phyloP scores from a whole-genome alignment of 2,329 filamentous ascomycete genomes.

The Fusarium beomiforme region DNA sequence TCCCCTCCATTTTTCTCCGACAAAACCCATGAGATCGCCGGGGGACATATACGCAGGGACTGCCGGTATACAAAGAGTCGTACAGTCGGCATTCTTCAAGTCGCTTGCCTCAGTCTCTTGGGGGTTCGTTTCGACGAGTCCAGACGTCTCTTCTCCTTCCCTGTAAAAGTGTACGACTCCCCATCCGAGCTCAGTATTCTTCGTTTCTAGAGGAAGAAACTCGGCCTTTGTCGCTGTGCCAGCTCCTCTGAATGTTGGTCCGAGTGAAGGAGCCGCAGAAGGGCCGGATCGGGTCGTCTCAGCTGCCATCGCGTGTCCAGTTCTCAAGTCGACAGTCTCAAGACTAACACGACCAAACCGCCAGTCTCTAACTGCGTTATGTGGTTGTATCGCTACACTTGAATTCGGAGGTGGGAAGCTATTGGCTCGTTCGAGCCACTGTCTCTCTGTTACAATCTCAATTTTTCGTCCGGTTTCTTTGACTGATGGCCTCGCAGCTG shows the following conservation, averaged over 20 bases:
- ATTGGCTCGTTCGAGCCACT: slow-evolving; percentile 52
- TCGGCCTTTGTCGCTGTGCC: slow-evolving; percentile 85
- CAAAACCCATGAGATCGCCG: slow-evolving; percentile 88
- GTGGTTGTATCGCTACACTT: slow-evolving; percentile 56
- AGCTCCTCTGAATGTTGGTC: slow-evolving; percentile 64
- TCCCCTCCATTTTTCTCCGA: slow-evolving; percentile 86
- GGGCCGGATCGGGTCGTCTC: slow-evolving; percentile 55
- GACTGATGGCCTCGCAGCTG: slow-evolving; percentile 48
- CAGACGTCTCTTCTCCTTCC: slow-evolving; percentile 79
- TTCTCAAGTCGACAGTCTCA: slow-evolving; percentile 78
- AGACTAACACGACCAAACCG: slow-evolving; percentile 82
- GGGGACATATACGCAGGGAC: slow-evolving; percentile 95
- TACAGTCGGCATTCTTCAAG: slow-evolving; percentile 71
- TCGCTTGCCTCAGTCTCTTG: slow-evolving; percentile 43
- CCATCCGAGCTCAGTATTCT: slow-evolving; percentile 84
- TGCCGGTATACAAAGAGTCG: slow-evolving; percentile 90
- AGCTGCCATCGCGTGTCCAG: slow-evolving; percentile 47
- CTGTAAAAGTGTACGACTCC: slow-evolving; percentile 95
- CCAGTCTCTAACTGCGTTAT: slow-evolving; percentile 73
- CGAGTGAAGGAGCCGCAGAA: slow-evolving; percentile 62
- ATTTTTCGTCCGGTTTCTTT: slow-evolving; percentile 47
- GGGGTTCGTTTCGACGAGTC: slow-evolving; percentile 52
- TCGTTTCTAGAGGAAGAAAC: slow-evolving; percentile 76
- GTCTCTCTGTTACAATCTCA: slow-evolving; percentile 53
- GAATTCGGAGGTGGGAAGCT: slow-evolving; percentile 57